Evolutionary conservation across 768 basidiomycete genomes (phyloP), one percentile per base, ranked within the genome.

Genomic region (Termitomyces sp.): DNA sequence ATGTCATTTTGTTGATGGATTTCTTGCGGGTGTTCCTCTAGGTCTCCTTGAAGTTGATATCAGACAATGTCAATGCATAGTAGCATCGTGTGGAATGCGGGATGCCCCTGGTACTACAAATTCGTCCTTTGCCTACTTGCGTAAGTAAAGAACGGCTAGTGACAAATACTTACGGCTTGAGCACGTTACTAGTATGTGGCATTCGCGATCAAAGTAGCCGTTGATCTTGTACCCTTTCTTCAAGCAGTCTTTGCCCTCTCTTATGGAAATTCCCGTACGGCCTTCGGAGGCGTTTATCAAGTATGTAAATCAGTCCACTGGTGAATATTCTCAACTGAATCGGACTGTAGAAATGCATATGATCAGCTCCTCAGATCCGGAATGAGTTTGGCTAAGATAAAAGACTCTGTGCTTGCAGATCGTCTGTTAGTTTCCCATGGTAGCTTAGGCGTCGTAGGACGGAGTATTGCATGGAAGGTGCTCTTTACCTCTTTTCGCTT

Each of bases 401-500:
- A 83, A 70, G 89, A 94, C 71, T 79, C 82, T 40, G 82, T 85
- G 11, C 73, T 89, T 15, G 79, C 82, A 60, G 86, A 86, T 67
- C 81, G 83, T 15, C 71, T 93, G 17, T 82, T 87, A 64, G 69
- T 72, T 54, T 67, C 75, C 31, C 70, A 75, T 4, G 74, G 79
- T 58, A 74, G 72, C 58, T 69, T 74, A 38, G 85, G 82, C 52
- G 77, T 89, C 8, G 73, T 83, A 60, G 92, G 92, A n/a, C 79
- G 92, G 67, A 92, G 92, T 72, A 73, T 94, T 60, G 86, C 85
- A 56, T 94, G 92, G 92, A 94, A 94, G 88, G 92, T 89, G 64
- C 63, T 70, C 67, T 60, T 43, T 45, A 31, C 5, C 40, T 6
- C 1, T 42, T n/a, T 54, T 60, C 42, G 45, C 63, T 53, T 49